A percentile compares a stretch with the other conserved stretches of the same genome.
phyloP scores from a whole-genome alignment of 2,329 filamentous ascomycete species.

The Aspergillus versicolor region DNA sequence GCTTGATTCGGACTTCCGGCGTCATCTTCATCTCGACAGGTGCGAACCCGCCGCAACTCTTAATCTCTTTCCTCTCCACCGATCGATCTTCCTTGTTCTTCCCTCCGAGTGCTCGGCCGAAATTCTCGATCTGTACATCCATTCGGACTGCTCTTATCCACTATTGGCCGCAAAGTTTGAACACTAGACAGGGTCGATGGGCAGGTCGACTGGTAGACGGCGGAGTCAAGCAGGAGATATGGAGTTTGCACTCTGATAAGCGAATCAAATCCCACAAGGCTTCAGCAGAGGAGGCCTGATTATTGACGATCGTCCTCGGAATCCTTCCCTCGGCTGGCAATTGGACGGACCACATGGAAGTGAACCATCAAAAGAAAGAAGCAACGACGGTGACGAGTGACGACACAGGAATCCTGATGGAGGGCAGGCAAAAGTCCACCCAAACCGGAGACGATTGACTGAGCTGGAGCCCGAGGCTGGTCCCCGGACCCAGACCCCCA shows the following conservation, averaged over 20 bases:
- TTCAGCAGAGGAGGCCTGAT: not conserved
- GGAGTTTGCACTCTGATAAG: not conserved
- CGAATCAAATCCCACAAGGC: not conserved
- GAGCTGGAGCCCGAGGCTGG: conserved; percentile 10
- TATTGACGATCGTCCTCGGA: conserved; percentile 16
- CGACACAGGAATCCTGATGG: not conserved
- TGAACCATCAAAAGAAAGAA: conserved; percentile 1
- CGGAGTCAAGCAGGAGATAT: too few relatives aligned
- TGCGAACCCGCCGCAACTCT: not conserved
- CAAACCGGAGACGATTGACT: conserved; percentile 9
- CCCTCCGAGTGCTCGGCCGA: not conserved
- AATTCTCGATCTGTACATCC: too few relatives aligned
- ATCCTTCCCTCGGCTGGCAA: conserved; percentile 11
- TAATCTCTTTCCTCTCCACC: conserved; percentile 6
- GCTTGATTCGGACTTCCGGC: not conserved
- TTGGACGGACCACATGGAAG: conserved; percentile 16
- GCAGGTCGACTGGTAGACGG: not conserved
- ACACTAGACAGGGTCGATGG: not conserved
- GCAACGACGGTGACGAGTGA: not conserved
- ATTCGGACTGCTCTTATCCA: too few relatives aligned
- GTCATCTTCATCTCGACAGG: not conserved
- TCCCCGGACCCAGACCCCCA: conserved; percentile 12
- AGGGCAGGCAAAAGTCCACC: not conserved
- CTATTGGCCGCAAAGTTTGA: too few relatives aligned
- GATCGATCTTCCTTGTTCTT: not conserved